These are phyloP conservation scores for rapeseed (Brassica napus) DNA, from an alignment of 345 rosid species.

Conservation along the genomic window Da-Ae NC_063446.1:24227501-24228000, in stretches of 20 bases:
- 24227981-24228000: neutral
- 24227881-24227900: slow-evolving; percentile 42
- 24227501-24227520: slow-evolving; percentile 39
- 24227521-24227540: slow-evolving; percentile 40
- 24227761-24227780: slow-evolving; percentile 60
- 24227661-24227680: neutral
- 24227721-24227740: slow-evolving; percentile 44
- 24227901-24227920: slow-evolving; percentile 34
- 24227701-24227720: slow-evolving; percentile 42
- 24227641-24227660: neutral
- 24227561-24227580: too few species aligned
- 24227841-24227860: slow-evolving; percentile 62
- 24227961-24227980: neutral
- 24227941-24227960: slow-evolving; percentile 9
- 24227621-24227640: neutral
- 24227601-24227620: neutral
- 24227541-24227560: too few species aligned
- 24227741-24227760: slow-evolving; percentile 57
- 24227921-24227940: slow-evolving; percentile 2
- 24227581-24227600: neutral
- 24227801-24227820: slow-evolving; percentile 60
- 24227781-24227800: slow-evolving; percentile 49
- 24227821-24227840: slow-evolving; percentile 48
- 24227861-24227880: slow-evolving; percentile 62
- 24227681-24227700: slow-evolving; percentile 8